phyloP scores from a whole-genome alignment of 176 grass and related monocot genomes.

The Eremochloa ophiuroides region DNA sequence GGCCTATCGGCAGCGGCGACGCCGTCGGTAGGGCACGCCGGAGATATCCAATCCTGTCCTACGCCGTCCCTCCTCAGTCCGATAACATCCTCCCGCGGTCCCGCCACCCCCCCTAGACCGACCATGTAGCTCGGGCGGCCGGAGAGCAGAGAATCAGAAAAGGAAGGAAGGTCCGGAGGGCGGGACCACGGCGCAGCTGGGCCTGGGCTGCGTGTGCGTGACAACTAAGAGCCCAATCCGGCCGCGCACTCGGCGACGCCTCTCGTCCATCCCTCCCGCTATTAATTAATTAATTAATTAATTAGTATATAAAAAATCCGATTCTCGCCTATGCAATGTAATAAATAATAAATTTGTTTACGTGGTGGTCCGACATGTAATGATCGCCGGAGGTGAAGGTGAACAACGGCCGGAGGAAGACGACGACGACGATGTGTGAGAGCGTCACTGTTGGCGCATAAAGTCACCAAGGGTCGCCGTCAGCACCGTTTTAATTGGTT shows the following conservation, averaged over 20 bases:
- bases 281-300: no score
- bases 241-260: not conserved
- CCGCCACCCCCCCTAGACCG: no score
- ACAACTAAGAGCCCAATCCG: not conserved
- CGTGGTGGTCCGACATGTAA: not conserved
- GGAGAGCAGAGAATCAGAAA: not conserved
- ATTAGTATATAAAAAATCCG: no score
- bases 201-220: not conserved
- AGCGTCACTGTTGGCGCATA: slow-evolving; percentile 7
- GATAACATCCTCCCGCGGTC: no score
- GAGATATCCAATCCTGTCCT: not conserved
- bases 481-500: not conserved
- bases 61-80: no score
- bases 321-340: no score
- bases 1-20: not conserved
- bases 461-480: slow-evolving; percentile 11
- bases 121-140: not conserved
- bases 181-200: not conserved
- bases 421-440: not conserved
- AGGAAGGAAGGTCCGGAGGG: not conserved
- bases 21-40: slow-evolving; percentile 1
- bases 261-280: not conserved
- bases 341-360: not conserved
- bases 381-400: not conserved
- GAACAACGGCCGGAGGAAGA: not conserved